A percentile compares a stretch with the other conserved stretches of the same genome.
Evolutionary conservation across 164 flowering plant species (phyloP).

Genomic region (Berberis thunbergii): DNA sequence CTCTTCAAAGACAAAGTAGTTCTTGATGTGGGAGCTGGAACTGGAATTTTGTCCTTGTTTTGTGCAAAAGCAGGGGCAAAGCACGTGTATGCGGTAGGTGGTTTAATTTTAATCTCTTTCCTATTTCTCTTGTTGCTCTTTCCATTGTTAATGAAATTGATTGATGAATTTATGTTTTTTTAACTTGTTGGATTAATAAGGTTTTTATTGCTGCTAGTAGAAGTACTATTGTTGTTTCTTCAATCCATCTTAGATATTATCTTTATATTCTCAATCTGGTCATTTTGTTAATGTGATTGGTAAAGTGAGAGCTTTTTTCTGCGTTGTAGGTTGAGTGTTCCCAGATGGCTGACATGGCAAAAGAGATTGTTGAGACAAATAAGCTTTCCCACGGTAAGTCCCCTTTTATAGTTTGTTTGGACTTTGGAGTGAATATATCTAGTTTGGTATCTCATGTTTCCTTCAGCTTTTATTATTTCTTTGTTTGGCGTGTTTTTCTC

Average conservation of each 20-base stretch:
- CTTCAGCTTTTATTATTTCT: no score
- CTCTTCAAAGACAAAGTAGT: constrained; percentile 81
- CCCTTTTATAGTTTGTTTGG: not conserved
- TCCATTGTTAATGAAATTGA: not conserved
- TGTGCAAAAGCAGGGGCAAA: constrained; percentile 99
- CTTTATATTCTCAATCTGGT: not conserved
- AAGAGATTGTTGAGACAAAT: constrained; percentile 77
- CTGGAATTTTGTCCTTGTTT: constrained; percentile 91
- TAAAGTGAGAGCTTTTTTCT: not conserved
- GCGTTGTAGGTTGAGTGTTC: constrained; percentile 84
- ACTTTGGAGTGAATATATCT: no score
- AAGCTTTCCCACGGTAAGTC: constrained; percentile 73
- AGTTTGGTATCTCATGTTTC: no score
- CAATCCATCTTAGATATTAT: no score
- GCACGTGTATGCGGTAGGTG: constrained; percentile 92
- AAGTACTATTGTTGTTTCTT: no score
- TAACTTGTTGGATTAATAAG: not conserved
- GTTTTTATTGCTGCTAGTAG: no score
- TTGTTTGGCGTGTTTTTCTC: not conserved
- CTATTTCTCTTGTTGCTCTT: not conserved
- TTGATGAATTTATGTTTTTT: not conserved
- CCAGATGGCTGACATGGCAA: constrained; percentile 93
- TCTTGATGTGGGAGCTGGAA: constrained; percentile 99
- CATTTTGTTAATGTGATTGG: not conserved
- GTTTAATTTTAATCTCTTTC: not conserved